A percentile compares a stretch with the other conserved stretches of the same genome.
Conservation (phyloP, 202 grass and related monocot species). For the Schoenoplectus tabernaemontani region DNA sequence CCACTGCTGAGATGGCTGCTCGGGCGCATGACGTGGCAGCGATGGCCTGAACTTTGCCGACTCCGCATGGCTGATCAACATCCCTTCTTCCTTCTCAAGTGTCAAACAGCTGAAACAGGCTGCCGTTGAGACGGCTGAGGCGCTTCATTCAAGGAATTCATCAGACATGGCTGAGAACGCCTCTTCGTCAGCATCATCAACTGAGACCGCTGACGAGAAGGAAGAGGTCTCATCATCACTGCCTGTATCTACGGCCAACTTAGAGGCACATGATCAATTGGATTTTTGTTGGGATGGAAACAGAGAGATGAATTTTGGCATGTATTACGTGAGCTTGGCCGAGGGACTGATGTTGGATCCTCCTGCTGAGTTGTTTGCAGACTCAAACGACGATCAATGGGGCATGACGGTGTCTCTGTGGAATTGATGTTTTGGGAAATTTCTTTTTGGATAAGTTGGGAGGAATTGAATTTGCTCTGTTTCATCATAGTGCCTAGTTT, state of each 20-base stretch:
- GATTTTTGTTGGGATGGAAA: constrained; percentile 23
- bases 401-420: neutral
- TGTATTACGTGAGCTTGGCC: constrained; percentile 39
- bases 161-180: neutral
- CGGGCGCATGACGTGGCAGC: constrained; percentile 52
- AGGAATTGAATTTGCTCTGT: neutral
- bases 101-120: constrained; percentile 17
- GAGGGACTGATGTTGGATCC: constrained; percentile 39
- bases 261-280: neutral
- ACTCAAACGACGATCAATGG: constrained; percentile 25
- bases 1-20: constrained; percentile 41
- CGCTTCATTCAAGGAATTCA: constrained; percentile 9
- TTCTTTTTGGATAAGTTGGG: neutral
- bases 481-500: neutral
- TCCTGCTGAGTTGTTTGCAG: neutral
- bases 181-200: neutral
- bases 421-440: neutral
- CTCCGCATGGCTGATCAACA: constrained; percentile 41
- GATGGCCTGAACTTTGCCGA: constrained; percentile 73
- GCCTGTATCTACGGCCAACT: neutral
- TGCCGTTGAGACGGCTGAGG: constrained; percentile 33
- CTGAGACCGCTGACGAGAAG: neutral
- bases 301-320: constrained; percentile 28
- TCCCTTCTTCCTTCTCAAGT: constrained; percentile 24
- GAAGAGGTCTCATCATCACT: neutral